A percentile compares a stretch with the other conserved stretches of the same genome.
Conservation (phyloP, 805 yeast genomes). For the Candida hungchunana region DNA sequence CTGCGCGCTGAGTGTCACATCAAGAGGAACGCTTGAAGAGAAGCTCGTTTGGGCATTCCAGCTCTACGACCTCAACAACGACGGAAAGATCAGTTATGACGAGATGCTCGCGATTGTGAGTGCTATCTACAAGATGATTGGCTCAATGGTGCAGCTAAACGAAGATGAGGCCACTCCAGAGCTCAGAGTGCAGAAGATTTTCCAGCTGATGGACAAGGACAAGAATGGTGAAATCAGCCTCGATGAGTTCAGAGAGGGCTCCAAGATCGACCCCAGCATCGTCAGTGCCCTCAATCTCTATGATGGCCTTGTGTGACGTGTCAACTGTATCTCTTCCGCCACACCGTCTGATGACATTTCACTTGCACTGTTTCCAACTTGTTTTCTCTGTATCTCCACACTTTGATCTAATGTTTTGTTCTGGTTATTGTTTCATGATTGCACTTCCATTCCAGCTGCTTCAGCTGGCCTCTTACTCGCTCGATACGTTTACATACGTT, state of each 20-base stretch:
- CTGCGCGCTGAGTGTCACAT: constrained; percentile 77
- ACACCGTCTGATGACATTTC: too few relatives aligned
- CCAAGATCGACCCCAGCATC: constrained; percentile 74
- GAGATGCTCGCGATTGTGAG: constrained; percentile 78
- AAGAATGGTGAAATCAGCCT: constrained; percentile 64
- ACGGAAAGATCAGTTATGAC: constrained; percentile 68
- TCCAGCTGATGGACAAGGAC: constrained; percentile 67
- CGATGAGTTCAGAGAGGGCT: constrained; percentile 80
- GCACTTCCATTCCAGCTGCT: too few relatives aligned
- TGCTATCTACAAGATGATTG: constrained; percentile 93
- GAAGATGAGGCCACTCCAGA: constrained; percentile 94
- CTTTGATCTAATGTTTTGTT: too few relatives aligned
- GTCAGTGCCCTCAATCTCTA: constrained; percentile 72
- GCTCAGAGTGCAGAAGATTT: constrained; percentile 75
- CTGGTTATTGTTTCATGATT: too few relatives aligned
- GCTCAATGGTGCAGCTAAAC: constrained; percentile 83
- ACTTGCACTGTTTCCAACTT: not conserved
- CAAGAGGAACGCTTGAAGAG: constrained; percentile 81
- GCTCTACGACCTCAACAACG: constrained; percentile 77
- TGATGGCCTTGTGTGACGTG: constrained; percentile 63
- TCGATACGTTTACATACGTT: too few relatives aligned
- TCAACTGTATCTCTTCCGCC: not conserved
- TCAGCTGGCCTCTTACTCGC: too few relatives aligned
- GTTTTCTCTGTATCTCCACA: too few relatives aligned
- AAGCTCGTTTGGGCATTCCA: constrained; percentile 87